Evolutionary conservation across 2,329 filamentous ascomycete species (phyloP).

Genomic region (Claviceps quebecensis): DNA sequence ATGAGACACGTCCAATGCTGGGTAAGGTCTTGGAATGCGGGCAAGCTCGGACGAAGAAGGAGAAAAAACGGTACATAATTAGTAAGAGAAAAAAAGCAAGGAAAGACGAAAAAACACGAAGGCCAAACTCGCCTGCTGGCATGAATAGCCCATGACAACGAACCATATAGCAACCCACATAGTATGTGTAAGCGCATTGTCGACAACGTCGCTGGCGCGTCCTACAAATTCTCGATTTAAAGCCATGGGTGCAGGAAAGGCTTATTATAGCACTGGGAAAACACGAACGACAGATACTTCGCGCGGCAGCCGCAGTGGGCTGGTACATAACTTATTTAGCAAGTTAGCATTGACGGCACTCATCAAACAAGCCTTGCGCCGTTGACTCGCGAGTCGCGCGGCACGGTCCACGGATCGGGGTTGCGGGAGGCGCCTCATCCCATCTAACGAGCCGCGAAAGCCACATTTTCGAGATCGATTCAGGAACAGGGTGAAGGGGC

Average conservation of each 20-base stretch:
- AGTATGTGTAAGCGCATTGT: not conserved
- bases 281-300: no score
- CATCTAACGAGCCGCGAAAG: slow-evolving; percentile 1
- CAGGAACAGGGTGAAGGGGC: not conserved
- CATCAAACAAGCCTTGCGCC: not conserved
- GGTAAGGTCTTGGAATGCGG: not conserved
- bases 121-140: not conserved
- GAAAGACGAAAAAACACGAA: not conserved
- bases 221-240: not conserved
- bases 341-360: not conserved
- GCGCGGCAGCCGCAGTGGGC: no score
- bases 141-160: not conserved
- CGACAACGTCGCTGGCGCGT: not conserved
- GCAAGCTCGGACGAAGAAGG: not conserved
- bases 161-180: no score
- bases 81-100: not conserved
- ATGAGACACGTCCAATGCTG: not conserved
- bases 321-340: no score
- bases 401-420: slow-evolving; percentile 5
- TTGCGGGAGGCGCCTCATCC: slow-evolving; percentile 4
- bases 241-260: not conserved
- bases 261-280: no score
- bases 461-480: slow-evolving; percentile 3
- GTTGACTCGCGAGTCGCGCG: slow-evolving; percentile 6
- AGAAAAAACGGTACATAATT: not conserved